Evolutionary conservation across 2,329 filamentous ascomycete species (phyloP), one percentile per base, ranked within the genome.

Genomic region (Pseudogymnoascus sp.): DNA sequence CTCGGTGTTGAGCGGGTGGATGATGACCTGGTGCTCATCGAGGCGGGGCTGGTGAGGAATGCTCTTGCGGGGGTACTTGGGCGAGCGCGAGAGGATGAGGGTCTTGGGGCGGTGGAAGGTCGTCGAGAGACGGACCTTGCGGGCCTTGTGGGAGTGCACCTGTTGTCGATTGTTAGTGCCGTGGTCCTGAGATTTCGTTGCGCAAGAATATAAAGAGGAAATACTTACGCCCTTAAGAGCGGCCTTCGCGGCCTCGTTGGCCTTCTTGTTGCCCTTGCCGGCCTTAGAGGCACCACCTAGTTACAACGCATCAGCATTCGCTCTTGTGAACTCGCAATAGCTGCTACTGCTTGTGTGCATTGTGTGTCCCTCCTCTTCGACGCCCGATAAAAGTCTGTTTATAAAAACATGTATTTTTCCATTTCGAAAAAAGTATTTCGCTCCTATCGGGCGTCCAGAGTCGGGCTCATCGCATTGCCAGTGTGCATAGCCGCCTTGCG

Each of bases 1-100:
- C 89, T 99, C 94, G 65, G 94, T 99, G 88, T 99, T 99, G 76
- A 99, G 86, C 70, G 94, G 94, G 87, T 97, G 91, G 75, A 97
- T 83, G 78, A 99, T 89, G 77, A 97, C 84, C 87, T 96, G 97
- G 86, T 92, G 90, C 81, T 93, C 90, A 81, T 99, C 94, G 74
- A 99, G 90, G 72, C 91, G 89, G 71, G 92, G 88, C 76, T 85
- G 84, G 78, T 93, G 88, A 73, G 90, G 87, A 76, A 99, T 86
- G 70, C 91, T 92, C 85, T 94, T 96, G 83, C 93, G 91, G 70
- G 90, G 92, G 85, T 96, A 97, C 83, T 96, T 96, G 78, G 93
- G 92, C 58, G 87, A 78, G 75, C 94, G 90, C 72, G 91, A 89
- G 72, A 97, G 86, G 78, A 89, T 81, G 74, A 97, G 90, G 70